A percentile compares a stretch with the other conserved stretches of the same genome.
Conservation (phyloP, 2,329 filamentous ascomycete genomes). For the Aspergillus sp. region DNA sequence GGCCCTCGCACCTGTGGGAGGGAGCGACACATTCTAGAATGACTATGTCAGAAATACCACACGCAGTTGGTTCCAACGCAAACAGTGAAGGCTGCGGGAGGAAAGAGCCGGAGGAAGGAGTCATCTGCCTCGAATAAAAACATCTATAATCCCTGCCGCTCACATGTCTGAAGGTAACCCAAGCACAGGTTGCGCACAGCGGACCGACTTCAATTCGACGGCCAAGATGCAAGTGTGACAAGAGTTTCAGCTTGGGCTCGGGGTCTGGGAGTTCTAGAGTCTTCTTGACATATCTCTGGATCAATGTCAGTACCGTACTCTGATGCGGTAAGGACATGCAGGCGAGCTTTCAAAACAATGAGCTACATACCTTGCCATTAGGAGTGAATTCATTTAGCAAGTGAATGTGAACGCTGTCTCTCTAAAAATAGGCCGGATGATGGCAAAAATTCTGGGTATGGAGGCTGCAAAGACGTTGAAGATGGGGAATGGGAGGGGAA, state of each 20-base stretch:
- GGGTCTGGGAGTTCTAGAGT: neutral
- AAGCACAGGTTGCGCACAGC: neutral
- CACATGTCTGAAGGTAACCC: constrained; percentile 6
- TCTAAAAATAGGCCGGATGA: neutral
- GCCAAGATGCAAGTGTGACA: constrained; percentile 4
- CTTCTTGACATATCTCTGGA: neutral
- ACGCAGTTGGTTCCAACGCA: neutral
- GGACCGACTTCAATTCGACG: constrained; percentile 6
- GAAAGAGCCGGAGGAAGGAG: neutral
- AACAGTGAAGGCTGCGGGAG: neutral
- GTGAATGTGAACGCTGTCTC: neutral
- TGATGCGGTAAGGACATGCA: no score
- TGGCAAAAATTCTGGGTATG: no score
- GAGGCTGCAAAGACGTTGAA: no score
- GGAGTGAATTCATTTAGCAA: neutral
- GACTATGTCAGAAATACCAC: neutral
- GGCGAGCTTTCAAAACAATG: no score
- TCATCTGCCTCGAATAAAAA: neutral
- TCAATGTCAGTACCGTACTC: no score
- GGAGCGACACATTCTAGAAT: neutral
- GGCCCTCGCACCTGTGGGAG: neutral
- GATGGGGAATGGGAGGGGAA: neutral
- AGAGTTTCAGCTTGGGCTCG: no score
- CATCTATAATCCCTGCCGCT: neutral
- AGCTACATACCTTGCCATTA: no score